Percentiles rank a stretch among this genome's conserved stretches.
Evolutionary conservation across 2,329 filamentous ascomycete genomes (phyloP).

Genomic region (Fusarium tuaranense): DNA sequence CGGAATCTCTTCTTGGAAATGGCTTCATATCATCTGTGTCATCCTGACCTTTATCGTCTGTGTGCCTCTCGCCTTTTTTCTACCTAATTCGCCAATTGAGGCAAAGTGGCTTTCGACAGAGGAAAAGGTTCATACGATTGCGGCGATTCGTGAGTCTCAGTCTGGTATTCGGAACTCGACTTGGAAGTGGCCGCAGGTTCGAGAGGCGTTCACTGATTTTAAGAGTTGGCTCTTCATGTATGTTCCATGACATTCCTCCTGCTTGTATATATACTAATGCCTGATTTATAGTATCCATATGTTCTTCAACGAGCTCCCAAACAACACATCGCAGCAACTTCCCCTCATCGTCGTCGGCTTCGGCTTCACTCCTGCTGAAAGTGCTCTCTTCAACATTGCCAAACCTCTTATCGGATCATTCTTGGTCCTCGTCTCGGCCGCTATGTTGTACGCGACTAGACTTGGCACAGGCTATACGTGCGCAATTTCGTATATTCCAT

Average conservation of each 20-base stretch:
- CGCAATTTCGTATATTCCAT: neutral
- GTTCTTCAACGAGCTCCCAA: neutral
- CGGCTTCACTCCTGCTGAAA: neutral
- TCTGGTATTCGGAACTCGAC: neutral
- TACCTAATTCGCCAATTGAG: neutral
- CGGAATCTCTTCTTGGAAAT: neutral
- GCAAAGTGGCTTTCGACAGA: constrained; percentile 2
- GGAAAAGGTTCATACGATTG: constrained; percentile 1
- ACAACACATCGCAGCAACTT: neutral
- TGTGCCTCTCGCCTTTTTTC: neutral
- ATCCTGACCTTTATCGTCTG: neutral
- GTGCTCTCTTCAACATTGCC: neutral
- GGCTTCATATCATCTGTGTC: constrained; percentile 1
- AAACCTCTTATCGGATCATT: neutral
- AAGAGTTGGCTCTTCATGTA: neutral
- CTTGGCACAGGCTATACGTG: neutral
- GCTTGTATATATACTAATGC: neutral
- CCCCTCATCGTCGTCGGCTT: neutral
- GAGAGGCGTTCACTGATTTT: neutral
- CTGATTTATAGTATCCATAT: neutral
- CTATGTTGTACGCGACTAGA: neutral
- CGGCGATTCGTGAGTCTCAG: neutral
- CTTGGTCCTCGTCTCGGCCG: neutral
- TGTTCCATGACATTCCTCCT: neutral
- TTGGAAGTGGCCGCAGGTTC: neutral